Evolutionary conservation across 306 rosid genomes (phyloP).

Genomic region (Benincasa hispida): DNA sequence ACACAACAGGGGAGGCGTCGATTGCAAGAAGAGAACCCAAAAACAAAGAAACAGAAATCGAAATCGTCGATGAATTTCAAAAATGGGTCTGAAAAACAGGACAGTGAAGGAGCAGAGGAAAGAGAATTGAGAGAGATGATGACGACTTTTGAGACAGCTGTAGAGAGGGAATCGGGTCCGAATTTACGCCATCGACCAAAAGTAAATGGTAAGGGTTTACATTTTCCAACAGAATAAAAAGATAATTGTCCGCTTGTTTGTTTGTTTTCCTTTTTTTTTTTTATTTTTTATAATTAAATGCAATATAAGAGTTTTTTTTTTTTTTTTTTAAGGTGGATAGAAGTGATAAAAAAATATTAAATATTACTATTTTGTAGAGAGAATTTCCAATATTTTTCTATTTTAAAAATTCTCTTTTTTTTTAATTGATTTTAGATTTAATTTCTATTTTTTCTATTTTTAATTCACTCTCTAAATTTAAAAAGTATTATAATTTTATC

Average conservation of each 20-base stretch:
- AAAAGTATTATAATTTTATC: too few relatives aligned
- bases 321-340: too few relatives aligned
- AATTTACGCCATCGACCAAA: background rate
- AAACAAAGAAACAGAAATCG: background rate
- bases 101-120: background rate
- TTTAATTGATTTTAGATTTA: too few relatives aligned
- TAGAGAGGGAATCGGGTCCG: background rate
- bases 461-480: too few relatives aligned
- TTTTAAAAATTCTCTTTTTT: too few relatives aligned
- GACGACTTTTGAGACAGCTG: slow-evolving; percentile 5
- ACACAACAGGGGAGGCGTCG: background rate
- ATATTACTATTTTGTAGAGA: too few relatives aligned
- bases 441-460: too few relatives aligned
- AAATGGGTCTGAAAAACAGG: background rate
- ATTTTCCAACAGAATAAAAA: background rate
- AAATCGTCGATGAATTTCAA: background rate
- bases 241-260: background rate
- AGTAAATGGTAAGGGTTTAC: background rate
- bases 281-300: too few relatives aligned
- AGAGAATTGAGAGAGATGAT: background rate
- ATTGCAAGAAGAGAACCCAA: background rate
- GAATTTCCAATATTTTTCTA: too few relatives aligned
- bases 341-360: too few relatives aligned
- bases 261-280: too few relatives aligned
- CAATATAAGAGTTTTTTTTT: too few relatives aligned